Base-by-base conservation (phyloP, 1,284 basidiomycete genomes). In the Ustilago bromivora region DNA sequence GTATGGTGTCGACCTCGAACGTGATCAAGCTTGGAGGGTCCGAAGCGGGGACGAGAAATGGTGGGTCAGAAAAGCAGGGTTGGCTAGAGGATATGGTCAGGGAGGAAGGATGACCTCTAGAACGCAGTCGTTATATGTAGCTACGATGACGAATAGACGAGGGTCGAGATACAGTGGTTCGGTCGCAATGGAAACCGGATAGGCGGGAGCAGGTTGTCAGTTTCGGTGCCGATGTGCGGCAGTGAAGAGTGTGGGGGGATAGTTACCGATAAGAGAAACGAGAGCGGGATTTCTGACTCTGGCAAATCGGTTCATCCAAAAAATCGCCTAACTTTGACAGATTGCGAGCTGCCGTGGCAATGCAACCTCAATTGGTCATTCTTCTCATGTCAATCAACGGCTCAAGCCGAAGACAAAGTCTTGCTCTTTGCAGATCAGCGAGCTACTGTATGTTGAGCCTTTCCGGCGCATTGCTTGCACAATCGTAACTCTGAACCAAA, bases 91-190 rank as follows among this genome's bases (percentile, higher is more conserved):
- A 9, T 46, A 11, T 46, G 43, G 43, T 46, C 43, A 19, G 13
- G 17, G 52, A 28, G 47, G 17, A n/a, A 23, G 43, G 28, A 31
- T 31, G n/a, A 23, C 34, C 17, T 34, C 13, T 34, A 28, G 58
- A 47, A 3, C 31, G 38, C n/a, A 23, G 28, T 46, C n/a, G 32
- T 13, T 64, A 57, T 64, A 64, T 64, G 55, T 57, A 9, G 12
- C 9, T 35, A 31, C 35, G 34, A 51, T 52, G 61, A 51, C 17
- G 23, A 51, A 15, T 36, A 49, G 41, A 23, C 60, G 60, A 57
- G 43, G 12, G 61, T 63, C 61, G 54, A 55, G 53, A 63, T 28
- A 28, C 23, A 28, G 23, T 28, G 23, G 59, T 31, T 51, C 49
- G 49, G 49, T 51, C 31, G 23, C n/a, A 32, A 51, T 51, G 8